Conservation (phyloP, 257 asterid genomes). For the Nicotiana tomentosiformis region DNA sequence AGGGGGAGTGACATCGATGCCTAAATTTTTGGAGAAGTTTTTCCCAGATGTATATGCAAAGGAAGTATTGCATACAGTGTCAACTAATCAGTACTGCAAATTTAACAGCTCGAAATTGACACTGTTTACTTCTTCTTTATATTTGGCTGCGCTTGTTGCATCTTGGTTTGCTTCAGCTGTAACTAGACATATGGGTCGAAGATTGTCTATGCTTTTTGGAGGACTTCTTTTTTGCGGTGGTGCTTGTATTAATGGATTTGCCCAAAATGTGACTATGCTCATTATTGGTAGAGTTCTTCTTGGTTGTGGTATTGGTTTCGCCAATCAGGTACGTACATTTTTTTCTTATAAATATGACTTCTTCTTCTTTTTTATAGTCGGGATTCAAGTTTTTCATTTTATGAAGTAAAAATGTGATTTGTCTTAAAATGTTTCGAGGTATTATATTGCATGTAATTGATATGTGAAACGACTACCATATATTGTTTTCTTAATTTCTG, state of each 20-base stretch:
- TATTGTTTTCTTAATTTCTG: too few relatives aligned
- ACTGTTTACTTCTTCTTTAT: conserved; percentile 74
- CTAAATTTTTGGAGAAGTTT: conserved; percentile 51
- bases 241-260: conserved; percentile 61
- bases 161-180: conserved; percentile 58
- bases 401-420: not conserved
- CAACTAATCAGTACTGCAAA: conserved; percentile 72
- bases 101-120: conserved; percentile 65
- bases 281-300: conserved; percentile 68
- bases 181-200: conserved; percentile 59
- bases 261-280: conserved; percentile 53
- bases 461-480: too few relatives aligned
- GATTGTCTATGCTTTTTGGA: conserved; percentile 64
- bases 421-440: too few relatives aligned
- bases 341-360: not conserved
- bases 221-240: conserved; percentile 64
- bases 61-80: conserved; percentile 32
- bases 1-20: conserved; percentile 92
- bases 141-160: conserved; percentile 65
- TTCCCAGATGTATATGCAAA: conserved; percentile 54
- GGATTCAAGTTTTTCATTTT: too few relatives aligned
- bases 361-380: too few relatives aligned
- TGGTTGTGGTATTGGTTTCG: conserved; percentile 80
- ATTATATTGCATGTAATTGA: too few relatives aligned
- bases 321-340: conserved; percentile 40